Base-by-base conservation (phyloP, 2,329 filamentous ascomycete species). In the Pyrenochaeta sp. region DNA sequence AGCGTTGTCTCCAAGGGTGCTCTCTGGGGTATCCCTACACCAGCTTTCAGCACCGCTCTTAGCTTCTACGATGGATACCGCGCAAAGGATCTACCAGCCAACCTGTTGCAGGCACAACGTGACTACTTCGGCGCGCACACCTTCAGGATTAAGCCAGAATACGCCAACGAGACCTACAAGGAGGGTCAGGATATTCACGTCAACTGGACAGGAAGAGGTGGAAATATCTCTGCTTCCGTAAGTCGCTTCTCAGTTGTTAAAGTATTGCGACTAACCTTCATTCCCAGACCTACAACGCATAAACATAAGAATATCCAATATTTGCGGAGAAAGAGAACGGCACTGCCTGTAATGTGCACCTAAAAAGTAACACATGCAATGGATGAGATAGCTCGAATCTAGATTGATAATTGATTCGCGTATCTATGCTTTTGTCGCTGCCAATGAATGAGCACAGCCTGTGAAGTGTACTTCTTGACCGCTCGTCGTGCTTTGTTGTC, bases 1-100 rank as follows among this genome's bases (percentile, higher is more conserved):
- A 74, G 71, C 78, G 90, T 96, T 67, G 90, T 99, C 71, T 86
- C 91, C 83, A 96, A 96, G 89, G 87, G 91, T 69, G 93, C 94
- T 65, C 86, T 96, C 66, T 92, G 96, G 82, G 95, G 95, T 82
- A 96, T 99, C 78, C 95, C 95, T 68, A 95, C 92, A 54, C 95
- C 95, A 42, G 92, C 92, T 75, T 99, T 99, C 90, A 93, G 91
- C 79, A 98, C 95, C 61, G 95, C 95, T 49, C 88, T 99, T 75
- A 93, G 91, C 78, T 99, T 96, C 92, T 99, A 96, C 84, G 95
- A 99, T 80, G 95, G 95, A 66, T 97, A 98, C 89, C 91, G 95
- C 81, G 93, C 94, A 80, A 92, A 94, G 87, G 89, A 98, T 80
- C 89, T 99, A 71, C 95, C 95, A 61, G 95, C 95, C 86, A 99